Base-by-base conservation (phyloP, 495 filamentous ascomycete species). In the Trichoderma erinaceum region DNA sequence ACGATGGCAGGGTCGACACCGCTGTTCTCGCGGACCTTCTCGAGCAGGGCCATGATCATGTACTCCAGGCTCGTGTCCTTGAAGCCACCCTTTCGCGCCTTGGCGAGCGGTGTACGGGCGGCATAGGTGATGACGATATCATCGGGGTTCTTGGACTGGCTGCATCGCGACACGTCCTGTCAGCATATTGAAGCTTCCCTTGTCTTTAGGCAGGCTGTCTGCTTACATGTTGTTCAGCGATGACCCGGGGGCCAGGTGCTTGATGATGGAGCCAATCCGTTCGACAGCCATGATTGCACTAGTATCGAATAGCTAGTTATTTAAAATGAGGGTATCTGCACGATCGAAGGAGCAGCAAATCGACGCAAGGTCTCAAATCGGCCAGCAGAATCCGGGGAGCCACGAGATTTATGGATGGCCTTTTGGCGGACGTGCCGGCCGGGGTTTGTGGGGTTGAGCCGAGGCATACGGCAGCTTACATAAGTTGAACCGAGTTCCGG, bases 1-100 rank as follows among this genome's bases (percentile, higher is more conserved):
- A 99, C 85, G 61, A 97, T 79, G 12, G 86, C 81, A 1, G 93
- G 92, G 72, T 97, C 90, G 63, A 99, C 78, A 50, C 87, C 90
- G 63, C 90, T 90, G 71, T 88, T 87, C 68, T 87, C 79, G 66
- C 89, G 73, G 38, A 92, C 85, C 75, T 96, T 84, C 81, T 96
- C 82, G 69, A 97, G 77, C 25, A 96, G 78, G 56, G 91, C 85
- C 77, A 90, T 92, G 68, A 95, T 78, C 27, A 99, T 81, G 76
- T 86, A 90, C 77, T 99, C 95, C 50, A 97, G 83, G n/a, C 85
- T 84, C 21, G 93, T 95, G 76, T 99, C 95, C 83, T 97, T 97
- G 81, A 99, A 89, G 6, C 94, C 91, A 68, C 95, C 95, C 82
- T 92, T 92, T 69, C 74, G 75, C 29, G 83, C 89, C 80, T 95